phyloP scores from a whole-genome alignment of 1,284 basidiomycete species.

The Fomes fomentarius region DNA sequence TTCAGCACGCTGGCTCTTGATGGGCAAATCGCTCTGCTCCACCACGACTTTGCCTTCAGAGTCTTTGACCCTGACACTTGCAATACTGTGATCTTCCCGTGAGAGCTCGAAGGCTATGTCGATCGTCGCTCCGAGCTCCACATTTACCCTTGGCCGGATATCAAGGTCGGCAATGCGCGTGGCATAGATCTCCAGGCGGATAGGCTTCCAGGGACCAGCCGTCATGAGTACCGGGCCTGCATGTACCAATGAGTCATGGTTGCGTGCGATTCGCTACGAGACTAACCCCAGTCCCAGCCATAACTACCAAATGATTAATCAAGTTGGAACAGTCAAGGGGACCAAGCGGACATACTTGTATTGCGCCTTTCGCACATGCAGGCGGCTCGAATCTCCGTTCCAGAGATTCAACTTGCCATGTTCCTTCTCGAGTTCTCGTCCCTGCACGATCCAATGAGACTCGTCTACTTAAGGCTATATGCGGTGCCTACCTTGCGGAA shows the following conservation, averaged over 20 bases:
- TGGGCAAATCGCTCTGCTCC: conserved; percentile 40
- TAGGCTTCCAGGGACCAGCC: conserved; percentile 79
- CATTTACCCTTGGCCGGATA: conserved; percentile 56
- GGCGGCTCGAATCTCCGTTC: conserved; percentile 87
- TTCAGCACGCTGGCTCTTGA: conserved; percentile 41
- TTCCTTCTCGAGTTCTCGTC: conserved; percentile 64
- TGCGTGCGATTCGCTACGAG: not conserved
- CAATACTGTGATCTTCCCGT: conserved; percentile 38
- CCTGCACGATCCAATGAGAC: conserved; percentile 39
- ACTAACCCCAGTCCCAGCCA: conserved; percentile 85
- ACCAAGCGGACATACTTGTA: conserved; percentile 63
- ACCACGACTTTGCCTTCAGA: conserved; percentile 48
- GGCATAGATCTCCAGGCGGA: conserved; percentile 70
- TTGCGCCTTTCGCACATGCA: conserved; percentile 89
- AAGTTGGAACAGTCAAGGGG: not conserved
- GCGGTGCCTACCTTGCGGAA: conserved; percentile 61
- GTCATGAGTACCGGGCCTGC: conserved; percentile 77
- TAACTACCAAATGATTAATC: conserved; percentile 48
- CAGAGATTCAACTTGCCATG: conserved; percentile 66
- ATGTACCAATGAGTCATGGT: conserved; percentile 6
- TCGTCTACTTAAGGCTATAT: not conserved
- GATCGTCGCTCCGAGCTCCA: conserved; percentile 53
- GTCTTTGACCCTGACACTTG: conserved; percentile 51
- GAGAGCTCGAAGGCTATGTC: conserved; percentile 49
- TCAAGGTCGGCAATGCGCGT: conserved; percentile 68